phyloP scores from a whole-genome alignment of 345 rosid species.

The Corymbia maculata region DNA sequence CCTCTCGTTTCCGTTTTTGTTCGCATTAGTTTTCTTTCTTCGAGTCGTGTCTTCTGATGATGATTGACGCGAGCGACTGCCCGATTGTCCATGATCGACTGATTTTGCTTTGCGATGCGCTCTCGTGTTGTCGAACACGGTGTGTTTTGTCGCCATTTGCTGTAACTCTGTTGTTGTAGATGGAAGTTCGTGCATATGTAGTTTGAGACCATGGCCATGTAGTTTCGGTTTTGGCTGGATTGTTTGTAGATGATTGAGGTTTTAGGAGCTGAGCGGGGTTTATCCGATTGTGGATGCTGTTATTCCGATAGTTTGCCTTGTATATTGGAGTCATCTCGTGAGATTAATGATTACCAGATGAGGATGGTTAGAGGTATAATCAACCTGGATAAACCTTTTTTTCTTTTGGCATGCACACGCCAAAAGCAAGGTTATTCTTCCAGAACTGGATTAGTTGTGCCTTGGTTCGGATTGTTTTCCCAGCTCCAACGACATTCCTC shows the following conservation, averaged over 20 bases:
- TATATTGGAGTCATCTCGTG: background rate
- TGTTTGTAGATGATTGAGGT: background rate
- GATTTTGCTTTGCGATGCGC: background rate
- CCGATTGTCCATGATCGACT: background rate
- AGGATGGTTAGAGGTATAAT: background rate
- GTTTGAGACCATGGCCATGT: background rate
- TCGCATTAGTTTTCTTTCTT: too few species aligned
- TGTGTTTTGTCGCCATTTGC: background rate
- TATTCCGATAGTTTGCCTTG: background rate
- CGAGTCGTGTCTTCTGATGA: background rate
- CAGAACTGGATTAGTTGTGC: background rate
- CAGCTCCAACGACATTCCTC: background rate
- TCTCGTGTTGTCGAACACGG: background rate
- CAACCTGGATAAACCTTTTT: background rate
- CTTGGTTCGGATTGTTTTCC: background rate
- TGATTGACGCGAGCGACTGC: background rate
- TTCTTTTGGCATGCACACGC: background rate
- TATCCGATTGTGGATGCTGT: background rate
- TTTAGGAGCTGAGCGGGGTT: background rate
- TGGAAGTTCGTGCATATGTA: background rate
- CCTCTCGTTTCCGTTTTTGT: background rate
- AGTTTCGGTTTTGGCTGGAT: background rate
- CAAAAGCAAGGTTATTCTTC: background rate
- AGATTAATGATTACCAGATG: background rate
- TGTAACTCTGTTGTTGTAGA: background rate